Evolutionary conservation across 2,329 filamentous ascomycete genomes (phyloP).

Genomic region (Aspergillus glaucus): DNA sequence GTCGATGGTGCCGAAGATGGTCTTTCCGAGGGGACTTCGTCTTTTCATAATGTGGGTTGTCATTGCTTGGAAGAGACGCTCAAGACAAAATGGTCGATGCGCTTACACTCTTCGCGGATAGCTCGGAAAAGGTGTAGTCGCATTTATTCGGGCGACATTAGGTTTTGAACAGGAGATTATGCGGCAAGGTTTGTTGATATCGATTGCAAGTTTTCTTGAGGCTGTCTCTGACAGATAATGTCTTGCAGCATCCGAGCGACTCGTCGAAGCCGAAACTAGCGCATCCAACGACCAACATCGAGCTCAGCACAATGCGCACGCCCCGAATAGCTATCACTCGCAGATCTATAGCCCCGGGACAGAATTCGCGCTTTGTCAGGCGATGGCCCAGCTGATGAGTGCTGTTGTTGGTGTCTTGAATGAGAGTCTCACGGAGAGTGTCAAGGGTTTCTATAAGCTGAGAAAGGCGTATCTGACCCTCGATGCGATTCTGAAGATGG

Average conservation of each 20-base stretch:
- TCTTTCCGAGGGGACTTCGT: constrained; percentile 65
- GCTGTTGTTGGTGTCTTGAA: constrained; percentile 85
- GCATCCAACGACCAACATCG: constrained; percentile 71
- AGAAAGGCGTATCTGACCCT: constrained; percentile 81
- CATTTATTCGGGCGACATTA: constrained; percentile 78
- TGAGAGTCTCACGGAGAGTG: constrained; percentile 83
- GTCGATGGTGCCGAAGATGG: constrained; percentile 73
- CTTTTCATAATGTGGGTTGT: constrained; percentile 66
- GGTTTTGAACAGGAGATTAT: constrained; percentile 91
- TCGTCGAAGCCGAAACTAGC: constrained; percentile 68
- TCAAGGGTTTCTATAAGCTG: constrained; percentile 88
- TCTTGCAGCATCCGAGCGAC: constrained; percentile 56
- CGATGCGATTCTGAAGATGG: constrained; percentile 69
- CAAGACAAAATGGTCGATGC: constrained; percentile 4
- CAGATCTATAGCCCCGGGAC: constrained; percentile 74
- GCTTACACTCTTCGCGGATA: constrained; percentile 29
- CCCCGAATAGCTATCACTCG: constrained; percentile 48
- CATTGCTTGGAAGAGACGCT: neutral
- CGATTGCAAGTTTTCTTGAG: neutral
- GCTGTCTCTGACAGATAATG: too few relatives aligned
- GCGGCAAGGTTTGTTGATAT: constrained; percentile 54
- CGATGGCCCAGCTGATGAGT: constrained; percentile 81
- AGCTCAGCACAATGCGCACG: constrained; percentile 58
- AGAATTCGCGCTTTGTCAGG: constrained; percentile 78
- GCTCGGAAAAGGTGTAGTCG: constrained; percentile 72